These are phyloP conservation scores for Salvia sclarea DNA, from an alignment of 305 asterid genomes.

Conservation along the genomic window DNA sequence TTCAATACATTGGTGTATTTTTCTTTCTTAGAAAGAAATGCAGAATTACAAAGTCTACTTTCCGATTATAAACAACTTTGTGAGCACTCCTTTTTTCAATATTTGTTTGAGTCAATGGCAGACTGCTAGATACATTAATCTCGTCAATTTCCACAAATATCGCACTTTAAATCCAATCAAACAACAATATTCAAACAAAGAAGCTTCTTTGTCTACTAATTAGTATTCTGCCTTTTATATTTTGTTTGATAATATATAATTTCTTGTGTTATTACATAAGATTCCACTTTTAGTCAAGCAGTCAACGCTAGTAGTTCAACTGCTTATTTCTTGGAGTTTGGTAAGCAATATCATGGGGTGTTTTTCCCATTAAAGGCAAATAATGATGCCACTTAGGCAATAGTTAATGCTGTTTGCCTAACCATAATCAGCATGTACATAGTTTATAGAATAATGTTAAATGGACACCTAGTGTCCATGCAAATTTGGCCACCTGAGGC, in stretches of 20 bases:
- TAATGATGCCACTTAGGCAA: constrained; percentile 31
- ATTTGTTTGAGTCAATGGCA: background rate
- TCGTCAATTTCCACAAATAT: constrained; percentile 10
- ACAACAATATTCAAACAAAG: constrained; percentile 7
- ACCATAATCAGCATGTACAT: background rate
- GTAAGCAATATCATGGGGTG: constrained; percentile 37
- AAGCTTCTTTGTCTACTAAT: background rate
- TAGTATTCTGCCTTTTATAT: background rate
- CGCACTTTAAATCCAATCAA: background rate
- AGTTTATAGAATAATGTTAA: no score
- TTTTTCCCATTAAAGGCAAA: constrained; percentile 15
- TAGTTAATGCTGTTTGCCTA: constrained; percentile 44
- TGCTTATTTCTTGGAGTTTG: constrained; percentile 41
- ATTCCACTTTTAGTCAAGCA: constrained; percentile 42
- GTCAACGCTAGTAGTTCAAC: constrained; percentile 55
- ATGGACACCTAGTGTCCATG: no score
- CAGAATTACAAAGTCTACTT: background rate
- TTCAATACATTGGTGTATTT: no score
- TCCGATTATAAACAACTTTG: background rate
- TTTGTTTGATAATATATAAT: background rate
- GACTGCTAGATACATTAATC: background rate
- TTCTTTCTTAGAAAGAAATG: no score
- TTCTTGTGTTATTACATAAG: constrained; percentile 24
- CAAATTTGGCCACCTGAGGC: no score
- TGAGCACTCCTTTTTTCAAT: background rate